These are phyloP conservation scores for Sclerotinia trifoliorum DNA, from an alignment of 2,329 filamentous ascomycete genomes.

Conservation along the genomic window DNA sequence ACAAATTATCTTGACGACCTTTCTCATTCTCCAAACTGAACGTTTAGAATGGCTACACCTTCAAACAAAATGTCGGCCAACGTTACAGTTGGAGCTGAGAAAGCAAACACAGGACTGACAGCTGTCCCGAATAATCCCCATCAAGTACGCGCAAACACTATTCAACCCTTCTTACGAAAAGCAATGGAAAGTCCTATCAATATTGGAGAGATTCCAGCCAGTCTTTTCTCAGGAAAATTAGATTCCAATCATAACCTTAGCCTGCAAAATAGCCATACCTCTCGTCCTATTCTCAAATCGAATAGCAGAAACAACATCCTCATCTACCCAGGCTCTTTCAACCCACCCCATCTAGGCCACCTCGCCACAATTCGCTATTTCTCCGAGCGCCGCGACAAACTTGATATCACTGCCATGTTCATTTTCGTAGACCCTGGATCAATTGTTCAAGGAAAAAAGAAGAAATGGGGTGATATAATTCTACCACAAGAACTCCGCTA, in stretches of 20 bases:
- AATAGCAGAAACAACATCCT: neutral
- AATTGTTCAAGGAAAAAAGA: neutral
- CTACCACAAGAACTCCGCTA: neutral
- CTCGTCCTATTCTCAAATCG: neutral
- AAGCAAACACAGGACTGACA: neutral
- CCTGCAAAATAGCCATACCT: too few species aligned
- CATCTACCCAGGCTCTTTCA: constrained; percentile 4
- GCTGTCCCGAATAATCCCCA: too few species aligned
- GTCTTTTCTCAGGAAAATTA: neutral
- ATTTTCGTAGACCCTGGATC: neutral
- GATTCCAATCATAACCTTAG: too few species aligned
- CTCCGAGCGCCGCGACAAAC: neutral
- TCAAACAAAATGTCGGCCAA: neutral
- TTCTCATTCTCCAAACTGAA: neutral
- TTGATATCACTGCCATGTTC: neutral
- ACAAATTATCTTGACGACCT: neutral
- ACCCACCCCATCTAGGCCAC: constrained; percentile 6
- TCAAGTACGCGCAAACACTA: neutral
- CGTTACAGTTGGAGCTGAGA: neutral
- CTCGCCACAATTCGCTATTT: neutral
- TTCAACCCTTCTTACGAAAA: neutral
- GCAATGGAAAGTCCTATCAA: neutral
- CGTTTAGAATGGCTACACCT: neutral
- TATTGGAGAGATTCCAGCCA: neutral
- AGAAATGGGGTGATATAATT: neutral